Evolutionary conservation across 345 rosid species (phyloP).

Genomic region (Syzygium jambos): DNA sequence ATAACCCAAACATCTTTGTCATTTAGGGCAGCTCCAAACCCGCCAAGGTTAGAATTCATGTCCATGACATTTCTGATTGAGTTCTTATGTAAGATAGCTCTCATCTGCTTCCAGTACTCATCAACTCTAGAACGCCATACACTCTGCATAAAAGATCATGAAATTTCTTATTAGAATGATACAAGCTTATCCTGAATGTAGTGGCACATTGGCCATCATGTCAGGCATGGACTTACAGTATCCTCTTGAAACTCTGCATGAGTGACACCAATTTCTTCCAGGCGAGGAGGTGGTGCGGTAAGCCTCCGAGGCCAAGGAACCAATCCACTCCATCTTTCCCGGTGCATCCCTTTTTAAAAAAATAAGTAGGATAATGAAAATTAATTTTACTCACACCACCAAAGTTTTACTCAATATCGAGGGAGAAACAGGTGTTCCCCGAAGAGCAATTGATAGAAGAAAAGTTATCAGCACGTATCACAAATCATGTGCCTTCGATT

Average conservation of each 20-base stretch:
- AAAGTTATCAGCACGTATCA: neutral
- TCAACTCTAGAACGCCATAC: conserved; percentile 76
- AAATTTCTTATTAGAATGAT: neutral
- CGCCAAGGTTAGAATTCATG: conserved; percentile 91
- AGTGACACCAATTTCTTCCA: conserved; percentile 66
- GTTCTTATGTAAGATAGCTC: conserved; percentile 61
- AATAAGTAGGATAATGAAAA: neutral
- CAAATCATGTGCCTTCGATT: neutral
- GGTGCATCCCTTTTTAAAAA: conserved; percentile 54
- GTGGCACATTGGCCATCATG: neutral
- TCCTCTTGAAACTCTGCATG: conserved; percentile 60
- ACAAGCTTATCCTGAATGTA: neutral
- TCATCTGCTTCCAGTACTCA: conserved; percentile 92
- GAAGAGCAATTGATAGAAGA: neutral
- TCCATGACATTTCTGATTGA: conserved; percentile 94
- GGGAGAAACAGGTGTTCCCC: neutral
- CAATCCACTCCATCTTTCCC: conserved; percentile 60
- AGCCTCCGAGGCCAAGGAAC: conserved; percentile 88
- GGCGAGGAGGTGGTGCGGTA: conserved; percentile 60
- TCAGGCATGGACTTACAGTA: conserved; percentile 29
- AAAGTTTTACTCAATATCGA: neutral
- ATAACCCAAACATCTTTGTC: conserved; percentile 91
- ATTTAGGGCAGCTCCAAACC: conserved; percentile 82
- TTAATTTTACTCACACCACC: neutral
- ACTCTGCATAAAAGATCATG: conserved; percentile 38